Evolutionary conservation across 75 land plant genomes (phyloP).

Genomic region (Selaginella tamariscina): DNA sequence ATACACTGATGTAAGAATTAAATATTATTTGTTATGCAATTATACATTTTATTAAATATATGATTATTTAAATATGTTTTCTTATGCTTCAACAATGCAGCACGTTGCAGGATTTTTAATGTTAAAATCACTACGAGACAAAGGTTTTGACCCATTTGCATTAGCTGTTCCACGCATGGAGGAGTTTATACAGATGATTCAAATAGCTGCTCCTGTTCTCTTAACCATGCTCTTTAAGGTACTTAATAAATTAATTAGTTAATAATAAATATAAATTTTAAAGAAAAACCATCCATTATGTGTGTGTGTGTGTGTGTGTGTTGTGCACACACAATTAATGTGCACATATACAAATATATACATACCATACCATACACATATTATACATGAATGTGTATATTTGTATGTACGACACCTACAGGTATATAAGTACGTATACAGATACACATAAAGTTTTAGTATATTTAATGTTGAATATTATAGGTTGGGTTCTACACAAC

Average conservation of each 20-base stretch:
- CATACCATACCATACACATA: no score
- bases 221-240: constrained; percentile 81
- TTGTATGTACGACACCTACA: not conserved
- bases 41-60: no score
- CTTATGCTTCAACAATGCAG: no score
- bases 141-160: constrained; percentile 49
- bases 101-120: constrained; percentile 71
- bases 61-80: no score
- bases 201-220: constrained; percentile 72
- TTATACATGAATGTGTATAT: no score
- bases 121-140: constrained; percentile 41
- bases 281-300: no score
- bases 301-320: not conserved
- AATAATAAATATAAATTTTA: no score
- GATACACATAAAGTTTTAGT: not conserved
- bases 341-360: no score
- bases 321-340: not conserved
- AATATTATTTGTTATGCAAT: no score
- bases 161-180: constrained; percentile 45
- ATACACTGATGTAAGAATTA: no score
- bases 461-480: constrained; percentile 4
- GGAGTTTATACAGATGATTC: constrained; percentile 51
- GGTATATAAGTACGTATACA: not conserved
- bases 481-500: constrained; percentile 74
- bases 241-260: no score